A percentile compares a stretch with the other conserved stretches of the same genome.
phyloP scores from a whole-genome alignment of 768 basidiomycete genomes.

The Kwoniella sp. region DNA sequence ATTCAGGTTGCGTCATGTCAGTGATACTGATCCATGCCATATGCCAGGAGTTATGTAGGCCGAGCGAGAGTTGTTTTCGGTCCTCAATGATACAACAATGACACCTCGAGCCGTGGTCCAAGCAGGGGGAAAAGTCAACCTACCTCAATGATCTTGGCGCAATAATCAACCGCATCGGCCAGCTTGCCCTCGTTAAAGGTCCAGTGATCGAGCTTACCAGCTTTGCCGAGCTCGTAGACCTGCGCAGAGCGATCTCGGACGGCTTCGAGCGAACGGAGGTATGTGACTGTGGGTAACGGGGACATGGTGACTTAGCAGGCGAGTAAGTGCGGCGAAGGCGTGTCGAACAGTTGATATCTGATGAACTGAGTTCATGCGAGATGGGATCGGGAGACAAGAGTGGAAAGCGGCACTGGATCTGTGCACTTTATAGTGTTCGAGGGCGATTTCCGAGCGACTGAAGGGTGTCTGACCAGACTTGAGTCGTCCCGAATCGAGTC shows the following conservation, averaged over 20 bases:
- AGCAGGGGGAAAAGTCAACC: slow-evolving; percentile 38
- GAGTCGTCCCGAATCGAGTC: no score
- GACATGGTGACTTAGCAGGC: slow-evolving; percentile 6
- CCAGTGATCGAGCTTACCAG: slow-evolving; percentile 79
- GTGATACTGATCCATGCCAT: not conserved
- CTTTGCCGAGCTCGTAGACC: slow-evolving; percentile 75
- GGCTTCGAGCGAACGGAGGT: slow-evolving; percentile 81
- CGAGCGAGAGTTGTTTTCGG: not conserved
- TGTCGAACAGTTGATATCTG: no score
- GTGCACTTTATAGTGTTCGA: no score
- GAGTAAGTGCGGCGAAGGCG: no score
- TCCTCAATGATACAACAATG: not conserved
- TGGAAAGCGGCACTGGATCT: no score
- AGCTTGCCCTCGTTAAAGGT: slow-evolving; percentile 80
- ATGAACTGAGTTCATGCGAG: no score
- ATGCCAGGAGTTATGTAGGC: no score
- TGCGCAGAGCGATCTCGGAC: slow-evolving; percentile 80
- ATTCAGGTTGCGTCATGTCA: not conserved
- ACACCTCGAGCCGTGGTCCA: no score
- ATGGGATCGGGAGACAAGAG: no score
- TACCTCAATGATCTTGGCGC: slow-evolving; percentile 76
- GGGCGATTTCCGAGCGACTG: no score
- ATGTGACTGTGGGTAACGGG: slow-evolving; percentile 54
- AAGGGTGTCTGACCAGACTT: no score
- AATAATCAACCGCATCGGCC: slow-evolving; percentile 69